Conservation (phyloP, 495 filamentous ascomycete genomes). For the Penicillium daleae region DNA sequence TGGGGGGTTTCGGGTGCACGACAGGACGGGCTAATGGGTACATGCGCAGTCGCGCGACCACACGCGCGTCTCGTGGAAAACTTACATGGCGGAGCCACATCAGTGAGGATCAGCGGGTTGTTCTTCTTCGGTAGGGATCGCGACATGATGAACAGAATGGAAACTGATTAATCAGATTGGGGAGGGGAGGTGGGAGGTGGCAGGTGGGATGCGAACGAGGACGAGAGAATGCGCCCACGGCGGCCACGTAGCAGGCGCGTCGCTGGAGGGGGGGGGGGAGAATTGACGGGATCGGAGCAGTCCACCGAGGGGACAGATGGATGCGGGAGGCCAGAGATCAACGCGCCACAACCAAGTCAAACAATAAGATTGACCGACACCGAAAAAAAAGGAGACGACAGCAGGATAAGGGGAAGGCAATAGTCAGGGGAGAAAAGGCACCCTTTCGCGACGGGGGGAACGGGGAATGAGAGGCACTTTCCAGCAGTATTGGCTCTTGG, state of each 20-base stretch:
- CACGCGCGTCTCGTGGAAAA: conserved; percentile 30
- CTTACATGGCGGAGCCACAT: conserved; percentile 68
- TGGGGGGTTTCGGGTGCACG: conserved; percentile 5
- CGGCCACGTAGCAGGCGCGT: conserved; percentile 58
- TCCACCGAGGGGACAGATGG: conserved; percentile 12
- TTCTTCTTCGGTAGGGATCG: conserved; percentile 68
- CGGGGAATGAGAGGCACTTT: conserved; percentile 6
- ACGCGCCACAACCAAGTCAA: conserved; percentile 4
- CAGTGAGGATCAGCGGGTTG: conserved; percentile 79
- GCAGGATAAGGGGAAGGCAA: conserved; percentile 20
- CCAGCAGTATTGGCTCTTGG: conserved; percentile 25
- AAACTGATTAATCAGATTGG: background rate
- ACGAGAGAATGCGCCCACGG: conserved; percentile 36
- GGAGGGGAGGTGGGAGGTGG: conserved; percentile 3
- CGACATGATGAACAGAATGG: conserved; percentile 53
- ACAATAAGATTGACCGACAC: conserved; percentile 8
- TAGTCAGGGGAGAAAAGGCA: conserved; percentile 33
- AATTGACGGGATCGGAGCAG: conserved; percentile 10
- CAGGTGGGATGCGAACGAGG: conserved; percentile 28
- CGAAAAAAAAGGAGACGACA: conserved; percentile 5
- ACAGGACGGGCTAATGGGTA: conserved; percentile 16
- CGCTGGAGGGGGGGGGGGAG: conserved; percentile 25
- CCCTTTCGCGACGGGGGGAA: conserved; percentile 26
- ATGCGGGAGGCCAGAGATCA: background rate
- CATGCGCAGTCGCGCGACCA: conserved; percentile 24